Evolutionary conservation across 2,329 filamentous ascomycete genomes (phyloP), one percentile per base, ranked within the genome.

Genomic region (Phyllosticta citribraziliensis): DNA sequence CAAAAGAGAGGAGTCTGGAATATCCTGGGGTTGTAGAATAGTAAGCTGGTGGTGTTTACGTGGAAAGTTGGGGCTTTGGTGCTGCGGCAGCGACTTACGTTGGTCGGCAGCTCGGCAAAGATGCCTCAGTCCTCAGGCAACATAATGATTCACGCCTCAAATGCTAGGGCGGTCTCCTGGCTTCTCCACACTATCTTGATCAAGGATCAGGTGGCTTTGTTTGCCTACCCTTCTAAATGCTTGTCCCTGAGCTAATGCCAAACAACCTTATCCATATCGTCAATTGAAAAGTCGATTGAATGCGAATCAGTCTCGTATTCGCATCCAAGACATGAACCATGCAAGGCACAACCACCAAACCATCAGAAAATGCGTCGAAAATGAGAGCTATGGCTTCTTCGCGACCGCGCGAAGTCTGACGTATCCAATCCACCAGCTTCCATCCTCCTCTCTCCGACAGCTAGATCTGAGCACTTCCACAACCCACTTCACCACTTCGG

Each of bases 401-500:
- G 62, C 62, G 20, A 63, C 60, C 6, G 70, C 76, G 53, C 77
- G 72, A 62, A 80, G 67, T 62, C 78, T 70, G 12, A 79, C 75
- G 70, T 79, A 79, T 24, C 77, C 77, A 55, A 80, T 64, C 74
- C 74, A 82, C 66, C 72, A 69, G 63, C 80, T 80, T 17, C 83
- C 83, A 57, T 78, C 79, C 0, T 81, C 81, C 63, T 47, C 40
- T 79, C 78, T 59, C 71, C 77, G 60, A 84, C 82, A 2, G 86
- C 79, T 30, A 1, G 75, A 75, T 65, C 82, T 76, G 63, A 88
- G 69, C 4, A 84, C 73, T 55, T 81, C 78, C 9, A 79, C 78
- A 5, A 82, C 78, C 72, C 86, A 82, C 66, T 68, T 74, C 2
- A 86, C 77, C 5, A 75, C 79, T 52, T 70, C 76, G 63, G 86